Percentiles rank a stretch among this genome's conserved stretches.
Evolutionary conservation across 352 stramenopile genomes (phyloP).

Genomic region (Nothophytophthora sp.): DNA sequence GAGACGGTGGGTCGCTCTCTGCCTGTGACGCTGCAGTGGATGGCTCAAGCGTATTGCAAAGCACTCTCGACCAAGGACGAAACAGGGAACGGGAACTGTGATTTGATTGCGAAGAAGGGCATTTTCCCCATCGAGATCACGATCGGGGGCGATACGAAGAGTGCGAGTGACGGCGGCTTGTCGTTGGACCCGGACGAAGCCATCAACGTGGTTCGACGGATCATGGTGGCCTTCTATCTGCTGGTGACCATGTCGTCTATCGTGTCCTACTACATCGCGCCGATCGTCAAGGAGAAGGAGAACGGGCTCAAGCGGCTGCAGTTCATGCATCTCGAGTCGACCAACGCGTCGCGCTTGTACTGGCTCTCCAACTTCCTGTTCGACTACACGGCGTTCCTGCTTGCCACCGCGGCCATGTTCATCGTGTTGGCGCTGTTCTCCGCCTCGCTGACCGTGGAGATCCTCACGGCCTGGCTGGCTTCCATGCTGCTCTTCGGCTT

Average conservation of each 20-base stretch:
- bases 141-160: conserved; percentile 16
- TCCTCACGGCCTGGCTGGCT: conserved; percentile 40
- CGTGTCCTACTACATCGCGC: conserved; percentile 61
- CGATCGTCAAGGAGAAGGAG: conserved; percentile 72
- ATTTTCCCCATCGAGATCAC: conserved; percentile 38
- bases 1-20: conserved; percentile 57
- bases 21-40: conserved; percentile 57
- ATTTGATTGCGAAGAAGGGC: conserved; percentile 52
- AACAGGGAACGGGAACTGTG: conserved; percentile 26
- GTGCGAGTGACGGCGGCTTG: conserved; percentile 17
- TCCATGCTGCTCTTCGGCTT: conserved; percentile 44
- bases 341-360: conserved; percentile 53
- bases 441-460: conserved; percentile 26
- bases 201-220: conserved; percentile 68
- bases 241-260: conserved; percentile 67
- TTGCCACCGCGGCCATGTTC: conserved; percentile 32
- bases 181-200: conserved; percentile 33
- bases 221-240: conserved; percentile 91
- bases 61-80: conserved; percentile 21
- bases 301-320: conserved; percentile 72
- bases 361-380: conserved; percentile 74
- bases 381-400: conserved; percentile 50
- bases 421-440: conserved; percentile 42
- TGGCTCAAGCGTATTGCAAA: conserved; percentile 66
- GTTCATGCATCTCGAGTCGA: conserved; percentile 63